Evolutionary conservation across 2,329 filamentous ascomycete species (phyloP), one percentile per base, ranked within the genome.

Genomic region (Huntiella savannae): DNA sequence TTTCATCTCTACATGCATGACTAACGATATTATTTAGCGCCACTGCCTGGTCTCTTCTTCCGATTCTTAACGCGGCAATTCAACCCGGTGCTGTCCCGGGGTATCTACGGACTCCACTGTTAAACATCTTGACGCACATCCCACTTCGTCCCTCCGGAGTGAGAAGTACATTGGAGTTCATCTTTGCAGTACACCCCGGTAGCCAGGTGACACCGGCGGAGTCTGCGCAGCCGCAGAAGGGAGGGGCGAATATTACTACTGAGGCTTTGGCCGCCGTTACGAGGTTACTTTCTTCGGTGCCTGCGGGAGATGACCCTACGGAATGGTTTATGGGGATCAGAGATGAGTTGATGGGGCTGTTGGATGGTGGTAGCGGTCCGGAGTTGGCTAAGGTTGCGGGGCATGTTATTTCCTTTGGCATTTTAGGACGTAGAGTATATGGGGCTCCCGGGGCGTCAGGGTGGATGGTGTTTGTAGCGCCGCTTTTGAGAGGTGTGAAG

Each of bases 131-230:
- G 39, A 74, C 77, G 1, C 56, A 66, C 10, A 55, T 83, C 7
- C 79, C 79, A 1, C 63, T 82, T 19, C 66, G 78, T 3, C 60
- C 63, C 2, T 68, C 74, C 50, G 79, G 79, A 13, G 75, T 84
- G 11, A 69, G 79, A 33, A 70, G 73, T 19, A 79, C 75, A 0
- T 65, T 83, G 50, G 79, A 83, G 55, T 83, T 83, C 55, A 66
- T 84, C 33, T 79, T 82, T 48, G 70, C 77, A 1, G 74, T 81
- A 5, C 78, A 82, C 50, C 72, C 78, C 0, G 67, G 70, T 50
- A 66, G 63, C 52, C 60, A 61, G 5, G 57, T 63, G 48, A 58
- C 60, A 53, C 45, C 57, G 0, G 59, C 63, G 5, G 65, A 68
- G 46, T 60, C 61, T 1, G 58, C 62, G 2, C 55, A 56, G 3